phyloP scores from a whole-genome alignment of 768 basidiomycete species.

The Goffeauzyma gilvescens region DNA sequence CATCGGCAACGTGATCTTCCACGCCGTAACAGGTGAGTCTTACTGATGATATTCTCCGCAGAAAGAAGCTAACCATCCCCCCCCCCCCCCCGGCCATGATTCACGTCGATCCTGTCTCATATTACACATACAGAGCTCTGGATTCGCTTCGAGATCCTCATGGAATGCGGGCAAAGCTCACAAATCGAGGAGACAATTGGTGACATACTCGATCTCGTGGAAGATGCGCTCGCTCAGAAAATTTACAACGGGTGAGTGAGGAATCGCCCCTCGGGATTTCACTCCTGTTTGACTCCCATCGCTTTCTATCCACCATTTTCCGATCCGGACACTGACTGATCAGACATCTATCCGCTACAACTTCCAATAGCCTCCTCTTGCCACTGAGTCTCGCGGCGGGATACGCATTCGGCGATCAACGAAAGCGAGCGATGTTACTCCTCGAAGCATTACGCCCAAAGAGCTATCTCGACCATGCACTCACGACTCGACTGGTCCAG shows the following conservation, averaged over 20 bases:
- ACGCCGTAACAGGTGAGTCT: no score
- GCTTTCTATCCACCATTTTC: no score
- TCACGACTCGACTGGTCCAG: constrained; percentile 3
- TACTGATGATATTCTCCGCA: no score
- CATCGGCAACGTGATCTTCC: constrained; percentile 4
- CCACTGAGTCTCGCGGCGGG: constrained; percentile 3
- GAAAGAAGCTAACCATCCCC: no score
- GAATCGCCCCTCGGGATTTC: no score
- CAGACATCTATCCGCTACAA: no score
- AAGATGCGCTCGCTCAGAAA: constrained; percentile 3
- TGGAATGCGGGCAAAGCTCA: neutral
- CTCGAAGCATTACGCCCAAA: constrained; percentile 1
- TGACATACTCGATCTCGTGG: constrained; percentile 3
- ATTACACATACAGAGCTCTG: constrained; percentile 6
- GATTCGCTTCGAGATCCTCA: constrained; percentile 4
- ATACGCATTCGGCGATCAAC: neutral
- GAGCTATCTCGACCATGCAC: constrained; percentile 6
- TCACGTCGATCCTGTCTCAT: no score
- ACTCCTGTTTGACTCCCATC: no score
- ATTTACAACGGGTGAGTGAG: constrained; percentile 8
- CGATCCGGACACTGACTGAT: no score
- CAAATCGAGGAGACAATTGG: constrained; percentile 2
- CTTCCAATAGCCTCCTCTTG: constrained; percentile 4
- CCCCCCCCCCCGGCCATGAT: no score
- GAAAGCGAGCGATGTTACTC: neutral